Conservation (phyloP, 1,284 basidiomycete genomes). For the Coniophora puteana region DNA sequence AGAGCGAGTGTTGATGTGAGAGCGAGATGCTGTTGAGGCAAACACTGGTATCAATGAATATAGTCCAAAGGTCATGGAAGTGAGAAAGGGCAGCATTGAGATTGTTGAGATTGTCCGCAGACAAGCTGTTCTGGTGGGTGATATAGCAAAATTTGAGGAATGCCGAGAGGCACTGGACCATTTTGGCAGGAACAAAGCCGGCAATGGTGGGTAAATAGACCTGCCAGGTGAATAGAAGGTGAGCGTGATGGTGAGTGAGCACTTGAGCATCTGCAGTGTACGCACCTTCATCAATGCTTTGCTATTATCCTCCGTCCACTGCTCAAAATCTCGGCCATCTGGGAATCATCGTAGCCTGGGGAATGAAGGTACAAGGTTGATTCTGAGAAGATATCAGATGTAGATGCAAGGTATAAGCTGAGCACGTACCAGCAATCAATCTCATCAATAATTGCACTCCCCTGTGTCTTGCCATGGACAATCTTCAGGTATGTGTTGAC, state of each 20-base stretch:
- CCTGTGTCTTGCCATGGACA: neutral
- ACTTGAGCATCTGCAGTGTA: too few relatives aligned
- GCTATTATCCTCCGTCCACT: conserved; percentile 13
- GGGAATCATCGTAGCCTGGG: conserved; percentile 7
- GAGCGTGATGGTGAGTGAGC: neutral
- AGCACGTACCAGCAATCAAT: conserved; percentile 6
- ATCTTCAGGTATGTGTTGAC: neutral
- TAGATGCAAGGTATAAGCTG: neutral
- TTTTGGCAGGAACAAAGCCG: conserved; percentile 10
- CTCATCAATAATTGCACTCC: conserved; percentile 4
- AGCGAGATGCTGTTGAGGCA: conserved; percentile 13
- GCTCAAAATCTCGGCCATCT: conserved; percentile 9
- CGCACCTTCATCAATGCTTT: conserved; percentile 14
- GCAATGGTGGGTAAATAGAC: conserved; percentile 9
- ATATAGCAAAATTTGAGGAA: conserved; percentile 23
- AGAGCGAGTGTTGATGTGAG: conserved; percentile 18
- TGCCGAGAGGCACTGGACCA: conserved; percentile 10
- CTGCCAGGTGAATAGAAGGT: conserved; percentile 1
- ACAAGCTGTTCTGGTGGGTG: conserved; percentile 9
- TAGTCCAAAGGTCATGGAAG: conserved; percentile 9
- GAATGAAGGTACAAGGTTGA: conserved; percentile 8
- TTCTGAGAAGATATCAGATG: neutral
- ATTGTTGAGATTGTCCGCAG: conserved; percentile 5
- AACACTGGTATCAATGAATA: conserved; percentile 9
- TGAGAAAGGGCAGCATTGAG: conserved; percentile 13